Percentiles rank a stretch among this genome's conserved stretches.
Evolutionary conservation across 176 grass and related monocot species (phyloP).

Genomic region (Lolium perenne): DNA sequence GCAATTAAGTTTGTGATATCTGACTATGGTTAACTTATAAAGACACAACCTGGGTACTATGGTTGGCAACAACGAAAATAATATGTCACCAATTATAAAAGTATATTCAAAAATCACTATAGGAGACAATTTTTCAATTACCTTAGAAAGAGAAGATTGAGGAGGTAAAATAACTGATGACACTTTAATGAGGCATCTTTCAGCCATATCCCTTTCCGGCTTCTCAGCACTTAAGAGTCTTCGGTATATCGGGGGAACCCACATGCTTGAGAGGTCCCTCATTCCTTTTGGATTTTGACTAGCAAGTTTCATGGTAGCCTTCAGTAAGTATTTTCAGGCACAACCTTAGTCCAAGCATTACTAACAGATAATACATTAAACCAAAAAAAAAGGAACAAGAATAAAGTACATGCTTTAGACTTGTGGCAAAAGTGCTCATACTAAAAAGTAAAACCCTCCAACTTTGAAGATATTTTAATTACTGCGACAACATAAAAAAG

Average conservation of each 20-base stretch:
- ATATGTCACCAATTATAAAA: background rate
- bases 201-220: slow-evolving; percentile 65
- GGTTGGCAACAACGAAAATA: background rate
- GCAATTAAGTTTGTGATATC: slow-evolving; percentile 24
- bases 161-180: slow-evolving; percentile 63
- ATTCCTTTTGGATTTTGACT: slow-evolving; percentile 56
- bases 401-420: slow-evolving; percentile 1
- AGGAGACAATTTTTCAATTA: slow-evolving; percentile 42
- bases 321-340: slow-evolving; percentile 42
- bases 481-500: background rate
- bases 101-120: background rate
- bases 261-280: slow-evolving; percentile 66
- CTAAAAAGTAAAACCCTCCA: slow-evolving; percentile 23
- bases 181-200: slow-evolving; percentile 78
- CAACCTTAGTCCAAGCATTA: slow-evolving; percentile 17
- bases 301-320: slow-evolving; percentile 69
- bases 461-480: background rate
- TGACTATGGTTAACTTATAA: background rate
- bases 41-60: background rate
- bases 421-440: background rate
- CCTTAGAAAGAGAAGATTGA: slow-evolving; percentile 67
- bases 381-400: background rate
- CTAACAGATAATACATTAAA: slow-evolving; percentile 13
- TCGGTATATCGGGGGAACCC: slow-evolving; percentile 72
- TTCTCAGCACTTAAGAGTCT: slow-evolving; percentile 82